These are phyloP conservation scores for Penicillium sp. DNA, from an alignment of 2,329 filamentous ascomycete species.

Conservation along the genomic window DNA sequence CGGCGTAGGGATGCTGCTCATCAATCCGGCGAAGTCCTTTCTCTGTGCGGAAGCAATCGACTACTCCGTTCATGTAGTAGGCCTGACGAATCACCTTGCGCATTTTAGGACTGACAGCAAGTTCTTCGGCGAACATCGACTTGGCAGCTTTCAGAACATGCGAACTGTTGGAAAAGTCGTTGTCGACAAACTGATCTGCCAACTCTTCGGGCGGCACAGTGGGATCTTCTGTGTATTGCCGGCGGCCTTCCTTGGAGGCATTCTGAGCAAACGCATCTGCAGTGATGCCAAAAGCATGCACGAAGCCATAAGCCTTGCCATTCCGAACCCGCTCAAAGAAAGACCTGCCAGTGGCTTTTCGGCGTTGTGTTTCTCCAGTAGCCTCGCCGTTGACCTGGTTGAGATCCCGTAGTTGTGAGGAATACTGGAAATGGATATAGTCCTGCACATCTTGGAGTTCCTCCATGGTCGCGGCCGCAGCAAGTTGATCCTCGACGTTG, in stretches of 20 bases:
- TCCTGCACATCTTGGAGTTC: constrained; percentile 96
- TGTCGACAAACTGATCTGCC: constrained; percentile 72
- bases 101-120: constrained; percentile 84
- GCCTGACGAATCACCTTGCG: constrained; percentile 79
- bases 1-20: constrained; percentile 93
- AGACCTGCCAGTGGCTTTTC: constrained; percentile 77
- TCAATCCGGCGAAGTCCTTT: constrained; percentile 93
- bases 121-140: constrained; percentile 85
- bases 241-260: constrained; percentile 72
- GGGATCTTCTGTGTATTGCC: constrained; percentile 82
- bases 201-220: constrained; percentile 77
- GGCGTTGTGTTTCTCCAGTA: constrained; percentile 67
- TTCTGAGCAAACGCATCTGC: constrained; percentile 88
- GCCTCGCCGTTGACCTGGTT: constrained; percentile 60
- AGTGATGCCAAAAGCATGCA: constrained; percentile 85
- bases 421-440: constrained; percentile 93
- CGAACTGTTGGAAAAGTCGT: constrained; percentile 72
- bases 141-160: constrained; percentile 77
- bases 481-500: constrained; percentile 80
- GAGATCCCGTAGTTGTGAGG: constrained; percentile 77
- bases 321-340: constrained; percentile 82
- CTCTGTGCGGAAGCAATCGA: constrained; percentile 87
- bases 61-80: constrained; percentile 78
- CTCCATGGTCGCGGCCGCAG: constrained; percentile 79
- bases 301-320: constrained; percentile 75